Percentiles rank a stretch among this genome's conserved stretches.
Conservation (phyloP, 768 basidiomycete species). For the Suillus variegatus region DNA sequence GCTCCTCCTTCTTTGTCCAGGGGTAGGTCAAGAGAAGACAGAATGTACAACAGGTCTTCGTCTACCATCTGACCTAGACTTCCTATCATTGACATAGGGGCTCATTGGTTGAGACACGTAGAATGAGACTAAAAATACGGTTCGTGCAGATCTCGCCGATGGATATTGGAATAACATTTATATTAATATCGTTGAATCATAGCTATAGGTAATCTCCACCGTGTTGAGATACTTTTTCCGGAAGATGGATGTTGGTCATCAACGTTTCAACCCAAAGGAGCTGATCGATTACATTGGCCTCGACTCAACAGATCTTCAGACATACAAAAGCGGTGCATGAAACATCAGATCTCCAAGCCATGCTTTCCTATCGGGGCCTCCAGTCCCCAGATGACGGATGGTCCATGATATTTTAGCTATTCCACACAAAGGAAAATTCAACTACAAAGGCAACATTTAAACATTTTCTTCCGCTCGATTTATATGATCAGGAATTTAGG, state of each 20-base stretch:
- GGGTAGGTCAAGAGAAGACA: slow-evolving; percentile 7
- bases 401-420: slow-evolving; percentile 28
- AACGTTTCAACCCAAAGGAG: slow-evolving; percentile 19
- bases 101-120: slow-evolving; percentile 39
- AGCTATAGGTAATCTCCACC: slow-evolving; percentile 24
- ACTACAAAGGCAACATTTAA: slow-evolving; percentile 2
- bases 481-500: slow-evolving; percentile 4
- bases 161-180: background rate
- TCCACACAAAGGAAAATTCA: slow-evolving; percentile 28
- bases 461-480: background rate
- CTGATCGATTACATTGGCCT: slow-evolving; percentile 29
- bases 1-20: background rate
- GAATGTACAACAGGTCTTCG: slow-evolving; percentile 22
- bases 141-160: slow-evolving; percentile 12
- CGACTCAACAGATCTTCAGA: slow-evolving; percentile 34
- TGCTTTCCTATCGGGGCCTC: slow-evolving; percentile 30
- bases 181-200: background rate
- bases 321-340: slow-evolving; percentile 41
- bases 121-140: slow-evolving; percentile 46
- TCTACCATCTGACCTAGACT: slow-evolving; percentile 42
- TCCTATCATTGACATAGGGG: slow-evolving; percentile 43
- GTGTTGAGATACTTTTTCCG: slow-evolving; percentile 27
- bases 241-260: slow-evolving; percentile 20
- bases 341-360: slow-evolving; percentile 32
- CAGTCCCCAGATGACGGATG: slow-evolving; percentile 30